Evolutionary conservation across 106 monocot species (phyloP).

Genomic region (Phalaenopsis equestris): DNA sequence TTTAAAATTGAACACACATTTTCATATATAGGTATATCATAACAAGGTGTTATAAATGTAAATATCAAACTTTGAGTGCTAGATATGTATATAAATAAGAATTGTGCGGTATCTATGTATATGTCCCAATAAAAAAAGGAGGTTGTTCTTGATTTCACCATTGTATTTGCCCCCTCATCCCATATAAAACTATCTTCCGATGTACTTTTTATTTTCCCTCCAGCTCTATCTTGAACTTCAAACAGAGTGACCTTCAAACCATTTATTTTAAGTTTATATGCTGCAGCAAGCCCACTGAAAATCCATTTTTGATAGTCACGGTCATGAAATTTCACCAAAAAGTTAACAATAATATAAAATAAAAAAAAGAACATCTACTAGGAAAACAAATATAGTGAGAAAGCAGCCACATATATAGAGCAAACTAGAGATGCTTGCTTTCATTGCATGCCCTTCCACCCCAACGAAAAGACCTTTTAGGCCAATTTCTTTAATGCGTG

Average conservation of each 20-base stretch:
- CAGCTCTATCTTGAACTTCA: slow-evolving; percentile 78
- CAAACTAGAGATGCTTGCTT: neutral
- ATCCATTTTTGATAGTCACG: slow-evolving; percentile 8
- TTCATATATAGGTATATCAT: too few relatives aligned
- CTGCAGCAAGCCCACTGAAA: slow-evolving; percentile 88
- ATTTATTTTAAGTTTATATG: slow-evolving; percentile 75
- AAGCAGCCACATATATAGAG: neutral
- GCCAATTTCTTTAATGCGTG: neutral
- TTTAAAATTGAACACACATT: too few relatives aligned
- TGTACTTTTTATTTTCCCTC: slow-evolving; percentile 74
- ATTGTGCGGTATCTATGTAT: too few relatives aligned
- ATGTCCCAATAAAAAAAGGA: too few relatives aligned
- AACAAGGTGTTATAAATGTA: too few relatives aligned
- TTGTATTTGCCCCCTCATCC: slow-evolving; percentile 99
- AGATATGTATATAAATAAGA: too few relatives aligned
- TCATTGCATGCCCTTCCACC: neutral
- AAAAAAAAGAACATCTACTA: neutral
- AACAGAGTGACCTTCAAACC: slow-evolving; percentile 74
- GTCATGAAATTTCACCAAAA: slow-evolving; percentile 4
- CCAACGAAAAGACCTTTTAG: neutral
- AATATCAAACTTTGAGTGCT: too few relatives aligned
- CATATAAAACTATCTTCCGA: slow-evolving; percentile 70
- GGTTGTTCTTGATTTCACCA: slow-evolving; percentile 38
- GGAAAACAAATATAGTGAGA: neutral
- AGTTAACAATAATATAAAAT: slow-evolving; percentile 3